These are phyloP conservation scores for Casuarina glauca DNA, from an alignment of 306 rosid genomes.

Conservation along the genomic window DNA sequence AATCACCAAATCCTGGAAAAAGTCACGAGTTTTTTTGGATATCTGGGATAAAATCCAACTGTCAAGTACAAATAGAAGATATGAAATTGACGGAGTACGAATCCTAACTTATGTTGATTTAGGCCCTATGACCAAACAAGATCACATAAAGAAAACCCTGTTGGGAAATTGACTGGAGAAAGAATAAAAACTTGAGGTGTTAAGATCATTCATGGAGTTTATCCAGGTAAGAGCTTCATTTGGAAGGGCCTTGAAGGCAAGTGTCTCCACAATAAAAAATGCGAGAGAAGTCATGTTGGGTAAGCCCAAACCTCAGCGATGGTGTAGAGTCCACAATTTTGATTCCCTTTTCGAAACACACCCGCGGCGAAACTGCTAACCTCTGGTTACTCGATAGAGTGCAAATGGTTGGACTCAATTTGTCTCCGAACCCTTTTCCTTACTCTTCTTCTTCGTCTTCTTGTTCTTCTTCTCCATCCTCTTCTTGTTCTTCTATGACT, in stretches of 20 bases:
- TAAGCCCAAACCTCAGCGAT: neutral
- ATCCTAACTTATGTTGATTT: neutral
- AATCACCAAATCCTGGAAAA: neutral
- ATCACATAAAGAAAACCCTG: neutral
- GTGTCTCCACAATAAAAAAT: neutral
- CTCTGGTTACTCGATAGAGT: neutral
- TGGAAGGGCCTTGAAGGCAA: too few relatives aligned
- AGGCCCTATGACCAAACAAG: neutral
- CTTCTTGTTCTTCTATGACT: slow-evolving; percentile 20
- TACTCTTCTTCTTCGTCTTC: slow-evolving; percentile 10
- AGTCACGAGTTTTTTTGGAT: neutral
- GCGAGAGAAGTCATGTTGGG: neutral
- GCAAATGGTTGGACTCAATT: slow-evolving; percentile 41
- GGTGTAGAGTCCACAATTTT: neutral
- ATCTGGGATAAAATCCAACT: neutral
- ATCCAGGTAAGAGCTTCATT: neutral
- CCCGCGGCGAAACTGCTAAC: neutral
- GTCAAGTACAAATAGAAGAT: neutral
- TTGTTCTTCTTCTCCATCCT: slow-evolving; percentile 11
- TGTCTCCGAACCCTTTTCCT: slow-evolving; percentile 20
- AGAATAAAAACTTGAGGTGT: neutral
- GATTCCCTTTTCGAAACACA: neutral
- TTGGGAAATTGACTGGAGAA: neutral
- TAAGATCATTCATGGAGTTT: too few relatives aligned
- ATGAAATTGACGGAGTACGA: neutral